Evolutionary conservation across 2,329 filamentous ascomycete species (phyloP).

Genomic region (Penicillium psychrosexuale): DNA sequence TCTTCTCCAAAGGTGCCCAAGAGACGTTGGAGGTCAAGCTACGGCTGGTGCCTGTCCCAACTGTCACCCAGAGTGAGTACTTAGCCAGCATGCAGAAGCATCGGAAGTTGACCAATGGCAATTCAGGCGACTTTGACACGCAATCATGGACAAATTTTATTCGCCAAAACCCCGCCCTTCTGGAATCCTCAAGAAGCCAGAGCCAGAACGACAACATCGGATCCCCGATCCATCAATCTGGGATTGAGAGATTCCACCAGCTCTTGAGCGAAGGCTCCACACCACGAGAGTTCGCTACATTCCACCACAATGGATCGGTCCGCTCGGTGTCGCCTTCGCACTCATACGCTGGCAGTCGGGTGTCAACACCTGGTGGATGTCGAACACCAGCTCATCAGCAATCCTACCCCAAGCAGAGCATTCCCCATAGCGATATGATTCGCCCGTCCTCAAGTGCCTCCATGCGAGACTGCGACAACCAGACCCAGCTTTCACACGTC

Average conservation of each 20-base stretch:
- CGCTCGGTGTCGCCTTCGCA: conserved; percentile 41
- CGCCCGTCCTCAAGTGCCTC: conserved; percentile 61
- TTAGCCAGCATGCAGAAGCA: conserved; percentile 60
- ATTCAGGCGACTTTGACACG: conserved; percentile 62
- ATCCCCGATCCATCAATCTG: conserved; percentile 41
- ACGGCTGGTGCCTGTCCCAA: conserved; percentile 74
- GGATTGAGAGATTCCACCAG: conserved; percentile 46
- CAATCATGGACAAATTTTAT: conserved; percentile 77
- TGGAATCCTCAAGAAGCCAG: conserved; percentile 27
- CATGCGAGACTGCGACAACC: conserved; percentile 41
- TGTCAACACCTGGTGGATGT: conserved; percentile 37
- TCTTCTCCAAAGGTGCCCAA: conserved; percentile 75
- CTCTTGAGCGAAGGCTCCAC: conserved; percentile 46
- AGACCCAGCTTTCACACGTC: conserved; percentile 22
- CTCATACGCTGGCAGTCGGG: conserved; percentile 37
- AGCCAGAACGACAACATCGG: conserved; percentile 21
- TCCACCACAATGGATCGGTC: conserved; percentile 28
- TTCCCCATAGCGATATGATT: conserved; percentile 47
- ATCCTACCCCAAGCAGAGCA: conserved; percentile 22
- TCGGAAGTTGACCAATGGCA: conserved; percentile 56
- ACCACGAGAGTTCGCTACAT: conserved; percentile 39
- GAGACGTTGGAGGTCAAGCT: conserved; percentile 93
- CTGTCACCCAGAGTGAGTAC: conserved; percentile 59
- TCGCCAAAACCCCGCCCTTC: conserved; percentile 61
- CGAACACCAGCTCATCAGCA: conserved; percentile 28